Percentiles rank a stretch among this genome's conserved stretches.
Conservation (phyloP, 192 early-diverging fungal species). For the Coemansia sp. region DNA sequence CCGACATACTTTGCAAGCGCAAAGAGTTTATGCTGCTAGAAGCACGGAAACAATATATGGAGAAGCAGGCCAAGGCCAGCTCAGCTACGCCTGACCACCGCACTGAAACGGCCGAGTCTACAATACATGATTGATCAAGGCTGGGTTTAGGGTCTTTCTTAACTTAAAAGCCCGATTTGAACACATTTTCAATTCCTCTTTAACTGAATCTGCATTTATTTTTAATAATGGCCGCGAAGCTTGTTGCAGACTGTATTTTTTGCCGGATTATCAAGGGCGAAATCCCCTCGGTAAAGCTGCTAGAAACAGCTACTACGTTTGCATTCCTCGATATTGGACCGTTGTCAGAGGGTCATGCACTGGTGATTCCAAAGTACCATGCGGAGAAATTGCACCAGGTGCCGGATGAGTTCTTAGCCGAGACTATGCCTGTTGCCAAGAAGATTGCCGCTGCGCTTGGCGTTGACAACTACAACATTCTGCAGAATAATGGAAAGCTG, state of each 20-base stretch:
- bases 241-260: conserved; percentile 72
- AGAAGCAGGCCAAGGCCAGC: conserved; percentile 17
- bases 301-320: conserved; percentile 79
- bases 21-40: conserved; percentile 55
- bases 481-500: conserved; percentile 83
- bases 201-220: background rate
- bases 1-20: conserved; percentile 35
- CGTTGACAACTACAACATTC: conserved; percentile 82
- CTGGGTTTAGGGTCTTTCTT: too few relatives aligned
- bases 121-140: too few relatives aligned
- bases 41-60: conserved; percentile 45
- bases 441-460: conserved; percentile 79
- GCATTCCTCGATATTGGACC: conserved; percentile 84
- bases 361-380: conserved; percentile 60
- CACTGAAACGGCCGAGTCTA: background rate
- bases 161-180: too few relatives aligned
- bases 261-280: conserved; percentile 87
- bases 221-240: conserved; percentile 36
- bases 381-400: conserved; percentile 89
- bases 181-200: too few relatives aligned
- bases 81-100: background rate
- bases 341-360: conserved; percentile 70
- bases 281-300: conserved; percentile 79
- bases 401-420: conserved; percentile 78
- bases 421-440: conserved; percentile 84